Base-by-base conservation (phyloP, 305 asterid species). In the Andrographis paniculata region DNA sequence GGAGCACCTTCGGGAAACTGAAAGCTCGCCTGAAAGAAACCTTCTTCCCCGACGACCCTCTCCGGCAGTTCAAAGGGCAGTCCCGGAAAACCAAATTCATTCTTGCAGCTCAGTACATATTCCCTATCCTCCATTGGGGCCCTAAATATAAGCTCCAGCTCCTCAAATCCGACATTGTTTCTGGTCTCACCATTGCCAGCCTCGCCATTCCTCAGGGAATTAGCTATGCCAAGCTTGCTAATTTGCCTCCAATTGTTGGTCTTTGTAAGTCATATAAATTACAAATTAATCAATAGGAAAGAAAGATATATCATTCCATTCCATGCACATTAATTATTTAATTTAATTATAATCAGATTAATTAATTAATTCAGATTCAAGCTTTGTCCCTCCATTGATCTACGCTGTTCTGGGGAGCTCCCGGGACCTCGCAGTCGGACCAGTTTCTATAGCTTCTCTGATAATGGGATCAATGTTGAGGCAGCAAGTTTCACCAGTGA, bases 131-230 rank as follows among this genome's bases (percentile, higher is more conserved):
- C 12, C 68, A 87, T 16, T 87, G 96, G 96, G 93, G 76, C 33
- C 91, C 94, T 9, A 60, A 71, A 4, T 87, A 87, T 36, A 69
- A 14, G 15, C 67, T 87, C 62, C 43, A 41, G 1, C 68, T 78
- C 45, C 66, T 87, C 61, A 87, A 83, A 73, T 80, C 96, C 24
- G 93, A 87, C 63, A 48, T 87, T 49, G 74, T 87, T 35, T 76
- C 96, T 57, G 96, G 96, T 17, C 94, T 87, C 79, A 87, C 96
- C 63, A 87, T 87, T 60, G 96, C 96, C 15, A 83, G 94, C 58
- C 83, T 87, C 37, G 96, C 96, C 66, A 87, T 87, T 16, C 96
- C 96, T 65, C 96, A 86, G 91, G 96, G 96, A 14, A 83, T 87
- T 52, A 87, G 96, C 49, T 87, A 83, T 61, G 96, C 96, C 15